Conservation (phyloP, 2,329 filamentous ascomycete genomes). For the Hypomyces perniciosus region DNA sequence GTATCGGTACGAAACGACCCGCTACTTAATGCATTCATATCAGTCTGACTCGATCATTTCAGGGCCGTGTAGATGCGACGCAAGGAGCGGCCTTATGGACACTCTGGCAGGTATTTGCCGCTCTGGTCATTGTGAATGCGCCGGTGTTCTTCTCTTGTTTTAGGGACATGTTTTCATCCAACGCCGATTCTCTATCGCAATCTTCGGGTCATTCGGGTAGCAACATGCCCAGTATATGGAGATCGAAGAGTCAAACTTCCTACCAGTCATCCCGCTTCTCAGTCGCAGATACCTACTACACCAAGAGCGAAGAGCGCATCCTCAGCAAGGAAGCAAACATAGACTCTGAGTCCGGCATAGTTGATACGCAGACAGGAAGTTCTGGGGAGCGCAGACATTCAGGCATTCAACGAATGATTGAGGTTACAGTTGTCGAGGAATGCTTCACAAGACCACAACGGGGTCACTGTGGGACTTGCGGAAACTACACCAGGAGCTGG, state of each 20-base stretch:
- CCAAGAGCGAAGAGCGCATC: background rate
- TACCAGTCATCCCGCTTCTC: background rate
- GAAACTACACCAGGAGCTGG: conserved; percentile 21
- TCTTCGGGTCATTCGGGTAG: background rate
- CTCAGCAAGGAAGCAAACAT: too few species aligned
- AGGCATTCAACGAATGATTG: conserved; percentile 4
- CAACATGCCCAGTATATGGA: background rate
- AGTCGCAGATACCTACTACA: background rate
- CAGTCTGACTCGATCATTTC: too few species aligned
- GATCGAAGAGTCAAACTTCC: background rate
- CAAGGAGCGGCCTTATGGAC: background rate
- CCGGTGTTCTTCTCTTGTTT: background rate
- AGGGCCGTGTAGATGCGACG: background rate
- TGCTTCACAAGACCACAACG: background rate
- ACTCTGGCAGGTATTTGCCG: conserved; percentile 7
- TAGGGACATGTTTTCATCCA: background rate
- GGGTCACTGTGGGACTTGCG: conserved; percentile 6
- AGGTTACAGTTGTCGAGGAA: conserved; percentile 5
- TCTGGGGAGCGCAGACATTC: conserved; percentile 1
- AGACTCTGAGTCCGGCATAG: too few species aligned
- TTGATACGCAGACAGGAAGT: too few species aligned
- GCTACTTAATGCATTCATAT: too few species aligned
- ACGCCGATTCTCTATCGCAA: background rate
- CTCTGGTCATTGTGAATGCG: background rate
- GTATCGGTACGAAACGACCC: background rate